Conservation (phyloP, 108 stramenopile species). For the Cylindrotheca fusiformis region DNA sequence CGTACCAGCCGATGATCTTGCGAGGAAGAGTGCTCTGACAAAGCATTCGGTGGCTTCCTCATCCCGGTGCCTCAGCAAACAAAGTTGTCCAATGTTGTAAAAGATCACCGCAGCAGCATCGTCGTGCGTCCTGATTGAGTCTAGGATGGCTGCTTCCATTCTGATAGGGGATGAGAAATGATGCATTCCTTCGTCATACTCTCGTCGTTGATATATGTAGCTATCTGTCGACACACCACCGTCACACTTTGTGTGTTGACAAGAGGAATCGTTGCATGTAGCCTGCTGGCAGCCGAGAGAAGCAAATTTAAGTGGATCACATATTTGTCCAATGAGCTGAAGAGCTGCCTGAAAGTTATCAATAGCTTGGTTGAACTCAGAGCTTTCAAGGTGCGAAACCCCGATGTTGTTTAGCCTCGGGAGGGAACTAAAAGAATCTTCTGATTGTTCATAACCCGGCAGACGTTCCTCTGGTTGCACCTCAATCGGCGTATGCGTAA, state of each 20-base stretch:
- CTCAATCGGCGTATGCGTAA: not conserved
- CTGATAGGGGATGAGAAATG: conserved; percentile 31
- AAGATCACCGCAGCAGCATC: conserved; percentile 34
- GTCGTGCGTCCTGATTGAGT: conserved; percentile 15
- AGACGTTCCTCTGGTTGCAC: not conserved
- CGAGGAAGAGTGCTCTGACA: conserved; percentile 22
- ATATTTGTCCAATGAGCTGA: conserved; percentile 9
- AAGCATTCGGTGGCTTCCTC: conserved; percentile 34
- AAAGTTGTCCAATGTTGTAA: conserved; percentile 56
- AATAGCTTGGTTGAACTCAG: conserved; percentile 12
- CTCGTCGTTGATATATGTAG: conserved; percentile 37
- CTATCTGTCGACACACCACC: not conserved
- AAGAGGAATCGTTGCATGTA: not conserved
- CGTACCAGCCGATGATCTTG: not conserved
- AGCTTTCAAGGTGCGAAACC: conserved; percentile 20
- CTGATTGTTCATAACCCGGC: not conserved
- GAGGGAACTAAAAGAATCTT: conserved; percentile 26
- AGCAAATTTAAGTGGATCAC: not conserved
- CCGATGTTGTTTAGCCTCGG: conserved; percentile 34
- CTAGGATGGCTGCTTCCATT: conserved; percentile 23
- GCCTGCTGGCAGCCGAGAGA: not conserved
- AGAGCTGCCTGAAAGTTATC: conserved; percentile 18
- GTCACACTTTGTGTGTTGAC: not conserved
- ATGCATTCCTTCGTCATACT: conserved; percentile 72
- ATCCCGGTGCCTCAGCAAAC: conserved; percentile 21